Evolutionary conservation across 2,329 filamentous ascomycete genomes (phyloP), one percentile per base, ranked within the genome.

Genomic region (Botryotinia convoluta): DNA sequence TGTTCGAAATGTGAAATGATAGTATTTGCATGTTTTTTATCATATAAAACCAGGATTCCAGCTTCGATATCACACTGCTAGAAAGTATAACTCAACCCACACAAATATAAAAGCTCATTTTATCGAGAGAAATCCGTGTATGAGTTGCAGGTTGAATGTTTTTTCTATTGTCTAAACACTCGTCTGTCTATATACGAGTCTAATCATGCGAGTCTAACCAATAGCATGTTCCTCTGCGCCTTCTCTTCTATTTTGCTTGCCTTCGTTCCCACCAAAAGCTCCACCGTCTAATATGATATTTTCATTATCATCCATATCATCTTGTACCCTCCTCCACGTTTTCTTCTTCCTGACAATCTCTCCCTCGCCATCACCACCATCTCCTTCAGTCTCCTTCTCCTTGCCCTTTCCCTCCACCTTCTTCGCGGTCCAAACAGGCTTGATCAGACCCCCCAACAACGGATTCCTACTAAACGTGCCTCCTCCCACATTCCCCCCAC

Each of bases 271-370:
- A 60, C 80, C 80, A 74, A 76, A 81, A 10, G 77, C 77, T 14
- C 82, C 82, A 9, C 83, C 83, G 76, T 84, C 80, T 9, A 84
- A 73, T 68, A 84, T 84, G 16, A 82, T 74, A 5, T 77, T 79
- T 71, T 84, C 83, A 75, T 84, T 84, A 77, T 84, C 82, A 35
- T 81, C 81, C 69, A 81, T 77, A 73, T 82, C 80, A 77, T 84
- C 82, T 69, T 84, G 83, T 0, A 84, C 83, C 57, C 82, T 79
- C 35, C 82, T 79, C 83, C 83, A 84, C 1, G 77, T 80, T 71
- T 80, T 79, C 71, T 78, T 79, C 74, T 77, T 80, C 1, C 67
- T 57, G 62, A 76, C 75, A 60, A 74, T 26, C 70, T 74, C 22
- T 60, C 48, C 35, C 39, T 32, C 73, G 14, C 54, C 72, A 4